Percentiles rank a stretch among this genome's conserved stretches.
phyloP scores from a whole-genome alignment of 129 eudicot species.

The Gnaphalium uliginosum region DNA sequence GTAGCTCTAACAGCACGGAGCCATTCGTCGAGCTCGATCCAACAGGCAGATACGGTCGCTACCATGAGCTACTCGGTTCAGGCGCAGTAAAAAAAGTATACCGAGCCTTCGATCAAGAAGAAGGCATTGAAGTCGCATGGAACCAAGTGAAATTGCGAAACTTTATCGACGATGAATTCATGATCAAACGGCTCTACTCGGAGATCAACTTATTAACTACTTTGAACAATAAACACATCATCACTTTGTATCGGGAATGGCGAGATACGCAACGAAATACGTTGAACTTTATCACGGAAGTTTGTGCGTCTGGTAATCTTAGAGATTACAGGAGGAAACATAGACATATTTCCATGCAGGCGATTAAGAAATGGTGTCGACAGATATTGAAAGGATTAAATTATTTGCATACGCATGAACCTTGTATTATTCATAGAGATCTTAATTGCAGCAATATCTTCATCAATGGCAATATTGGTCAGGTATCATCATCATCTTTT shows the following conservation, averaged over 20 bases:
- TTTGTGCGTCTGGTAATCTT: slow-evolving; percentile 63
- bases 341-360: slow-evolving; percentile 62
- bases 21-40: slow-evolving; percentile 63
- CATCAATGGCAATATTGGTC: slow-evolving; percentile 60
- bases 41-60: slow-evolving; percentile 65
- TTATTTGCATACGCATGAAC: slow-evolving; percentile 68
- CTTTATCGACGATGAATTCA: slow-evolving; percentile 39
- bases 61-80: slow-evolving; percentile 59
- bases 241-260: slow-evolving; percentile 52
- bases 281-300: slow-evolving; percentile 69
- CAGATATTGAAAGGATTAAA: slow-evolving; percentile 67
- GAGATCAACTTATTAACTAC: slow-evolving; percentile 54
- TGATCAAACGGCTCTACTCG: slow-evolving; percentile 55
- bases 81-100: slow-evolving; percentile 77
- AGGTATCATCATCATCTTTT: slow-evolving; percentile 26
- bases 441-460: slow-evolving; percentile 62
- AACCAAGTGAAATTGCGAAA: slow-evolving; percentile 62
- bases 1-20: slow-evolving; percentile 35
- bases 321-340: slow-evolving; percentile 74
- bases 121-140: slow-evolving; percentile 87
- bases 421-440: slow-evolving; percentile 69
- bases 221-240: slow-evolving; percentile 52
- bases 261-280: slow-evolving; percentile 43
- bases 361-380: slow-evolving; percentile 74
- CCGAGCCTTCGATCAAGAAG: slow-evolving; percentile 78